Evolutionary conservation across 2,329 filamentous ascomycete species (phyloP).

Genomic region (Aureobasidium sp.): DNA sequence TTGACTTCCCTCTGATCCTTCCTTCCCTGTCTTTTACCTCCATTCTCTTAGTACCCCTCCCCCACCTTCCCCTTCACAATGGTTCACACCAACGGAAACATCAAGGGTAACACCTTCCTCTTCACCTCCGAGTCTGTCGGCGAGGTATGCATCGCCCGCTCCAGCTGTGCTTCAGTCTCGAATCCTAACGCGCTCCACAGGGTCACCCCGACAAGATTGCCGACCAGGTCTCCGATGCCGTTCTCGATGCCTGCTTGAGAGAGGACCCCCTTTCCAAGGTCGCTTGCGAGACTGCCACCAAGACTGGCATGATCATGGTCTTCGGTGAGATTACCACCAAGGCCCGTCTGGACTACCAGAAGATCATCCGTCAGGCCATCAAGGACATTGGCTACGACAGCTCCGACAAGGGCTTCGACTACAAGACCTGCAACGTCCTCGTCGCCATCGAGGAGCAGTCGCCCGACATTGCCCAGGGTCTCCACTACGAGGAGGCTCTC

Average conservation of each 20-base stretch:
- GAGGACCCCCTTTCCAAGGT: constrained; percentile 97
- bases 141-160: constrained; percentile 35
- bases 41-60: constrained; percentile 11
- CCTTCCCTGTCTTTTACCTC: constrained; percentile 14
- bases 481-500: constrained; percentile 94
- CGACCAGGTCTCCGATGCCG: constrained; percentile 96
- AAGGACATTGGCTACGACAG: constrained; percentile 98
- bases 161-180: neutral
- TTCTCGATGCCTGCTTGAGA: constrained; percentile 93
- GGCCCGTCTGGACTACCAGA: constrained; percentile 94
- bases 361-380: constrained; percentile 87
- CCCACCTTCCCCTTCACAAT: constrained; percentile 16
- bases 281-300: constrained; percentile 97
- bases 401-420: constrained; percentile 97
- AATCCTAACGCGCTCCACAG: constrained; percentile 19
- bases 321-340: constrained; percentile 99
- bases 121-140: constrained; percentile 49
- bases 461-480: constrained; percentile 96
- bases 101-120: constrained; percentile 25
- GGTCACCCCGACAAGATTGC: constrained; percentile 32
- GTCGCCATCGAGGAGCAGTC: constrained; percentile 99
- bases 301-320: constrained; percentile 99
- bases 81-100: constrained; percentile 22
- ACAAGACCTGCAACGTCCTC: constrained; percentile 98
- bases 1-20: constrained; percentile 12